phyloP scores from a whole-genome alignment of 306 rosid genomes.

The Castanea mollissima region DNA sequence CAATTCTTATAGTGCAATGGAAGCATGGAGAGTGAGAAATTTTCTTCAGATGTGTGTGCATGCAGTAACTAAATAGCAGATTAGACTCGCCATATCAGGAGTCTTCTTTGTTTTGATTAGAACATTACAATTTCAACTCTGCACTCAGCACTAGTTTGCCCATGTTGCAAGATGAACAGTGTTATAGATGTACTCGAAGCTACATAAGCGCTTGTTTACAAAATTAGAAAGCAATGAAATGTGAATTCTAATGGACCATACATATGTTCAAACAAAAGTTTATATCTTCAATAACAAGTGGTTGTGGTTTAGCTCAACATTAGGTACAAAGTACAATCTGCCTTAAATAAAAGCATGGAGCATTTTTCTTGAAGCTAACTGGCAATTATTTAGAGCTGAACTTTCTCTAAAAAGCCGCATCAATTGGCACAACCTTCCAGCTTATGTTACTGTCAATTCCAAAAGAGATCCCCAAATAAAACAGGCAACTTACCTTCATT shows the following conservation, averaged over 20 bases:
- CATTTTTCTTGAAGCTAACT: background rate
- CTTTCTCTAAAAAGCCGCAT: background rate
- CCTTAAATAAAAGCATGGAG: background rate
- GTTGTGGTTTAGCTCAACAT: background rate
- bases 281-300: background rate
- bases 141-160: too few relatives aligned
- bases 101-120: background rate
- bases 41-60: too few relatives aligned
- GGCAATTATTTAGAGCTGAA: background rate
- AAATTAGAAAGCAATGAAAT: too few relatives aligned
- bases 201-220: too few relatives aligned
- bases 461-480: background rate
- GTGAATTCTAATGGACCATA: too few relatives aligned
- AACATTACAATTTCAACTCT: background rate
- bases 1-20: too few relatives aligned
- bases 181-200: too few relatives aligned
- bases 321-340: background rate
- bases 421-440: background rate
- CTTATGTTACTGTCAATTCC: background rate
- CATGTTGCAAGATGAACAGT: too few relatives aligned
- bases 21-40: too few relatives aligned
- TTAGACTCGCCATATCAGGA: too few relatives aligned
- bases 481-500: background rate
- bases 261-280: too few relatives aligned
- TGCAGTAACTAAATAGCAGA: too few relatives aligned